phyloP scores from a whole-genome alignment of 1,284 basidiomycete species.

The Schizophyllum commune region DNA sequence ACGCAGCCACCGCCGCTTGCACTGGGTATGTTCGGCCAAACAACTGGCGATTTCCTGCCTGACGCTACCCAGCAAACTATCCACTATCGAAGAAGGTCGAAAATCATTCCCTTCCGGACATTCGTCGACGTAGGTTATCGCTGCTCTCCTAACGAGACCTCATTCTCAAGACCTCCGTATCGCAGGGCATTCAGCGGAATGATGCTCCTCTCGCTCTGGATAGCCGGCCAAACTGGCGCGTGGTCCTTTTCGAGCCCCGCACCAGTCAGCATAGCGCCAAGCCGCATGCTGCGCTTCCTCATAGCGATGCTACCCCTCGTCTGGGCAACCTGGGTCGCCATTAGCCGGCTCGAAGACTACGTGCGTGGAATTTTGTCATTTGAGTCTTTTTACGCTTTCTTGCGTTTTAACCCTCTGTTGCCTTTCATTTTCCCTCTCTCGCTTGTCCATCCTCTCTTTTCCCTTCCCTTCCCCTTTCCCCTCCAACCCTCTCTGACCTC shows the following conservation, averaged over 20 bases:
- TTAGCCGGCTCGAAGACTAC: constrained; percentile 58
- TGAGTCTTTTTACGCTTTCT: too few relatives aligned
- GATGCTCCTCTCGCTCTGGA: constrained; percentile 53
- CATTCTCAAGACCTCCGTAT: background rate
- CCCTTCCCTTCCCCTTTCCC: background rate
- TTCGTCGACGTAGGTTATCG: constrained; percentile 31
- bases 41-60: background rate
- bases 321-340: constrained; percentile 53
- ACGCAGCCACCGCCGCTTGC: constrained; percentile 37
- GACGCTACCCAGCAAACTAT: constrained; percentile 25
- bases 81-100: constrained; percentile 41
- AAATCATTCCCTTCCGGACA: constrained; percentile 64
- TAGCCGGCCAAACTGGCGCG: constrained; percentile 56
- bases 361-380: constrained; percentile 33
- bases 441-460: background rate
- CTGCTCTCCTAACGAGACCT: constrained; percentile 12
- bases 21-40: constrained; percentile 35
- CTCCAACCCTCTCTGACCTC: background rate
- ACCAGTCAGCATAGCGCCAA: constrained; percentile 33
- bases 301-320: constrained; percentile 44
- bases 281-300: constrained; percentile 39
- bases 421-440: too few relatives aligned
- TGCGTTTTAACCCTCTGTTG: too few relatives aligned
- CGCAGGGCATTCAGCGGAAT: constrained; percentile 53
- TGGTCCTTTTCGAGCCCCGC: constrained; percentile 43